Evolutionary conservation across 2,329 filamentous ascomycete species (phyloP).

Genomic region (Septoria petroselini): DNA sequence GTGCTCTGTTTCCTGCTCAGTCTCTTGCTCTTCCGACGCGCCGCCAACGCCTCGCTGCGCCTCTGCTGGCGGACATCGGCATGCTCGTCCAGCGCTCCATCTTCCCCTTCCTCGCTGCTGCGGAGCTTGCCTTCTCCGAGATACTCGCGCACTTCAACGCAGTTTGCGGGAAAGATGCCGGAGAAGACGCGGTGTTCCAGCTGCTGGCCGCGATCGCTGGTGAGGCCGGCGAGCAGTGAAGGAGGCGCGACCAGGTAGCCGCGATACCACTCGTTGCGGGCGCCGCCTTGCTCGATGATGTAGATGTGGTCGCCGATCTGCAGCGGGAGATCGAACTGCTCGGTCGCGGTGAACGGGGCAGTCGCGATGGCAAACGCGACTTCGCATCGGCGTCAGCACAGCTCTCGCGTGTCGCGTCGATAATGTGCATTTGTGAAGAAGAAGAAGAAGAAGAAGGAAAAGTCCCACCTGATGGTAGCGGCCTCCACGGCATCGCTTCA

Average conservation of each 20-base stretch:
- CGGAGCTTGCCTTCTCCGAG: slow-evolving; percentile 59
- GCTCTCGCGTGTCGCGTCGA: background rate
- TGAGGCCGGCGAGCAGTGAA: slow-evolving; percentile 85
- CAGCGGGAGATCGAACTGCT: slow-evolving; percentile 86
- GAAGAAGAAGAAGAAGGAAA: background rate
- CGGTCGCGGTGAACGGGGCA: slow-evolving; percentile 85
- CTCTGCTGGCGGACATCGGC: slow-evolving; percentile 23
- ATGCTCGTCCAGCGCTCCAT: slow-evolving; percentile 43
- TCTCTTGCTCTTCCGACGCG: slow-evolving; percentile 32
- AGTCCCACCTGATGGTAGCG: slow-evolving; percentile 12
- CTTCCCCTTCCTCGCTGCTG: slow-evolving; percentile 25
- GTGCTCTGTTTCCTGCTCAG: slow-evolving; percentile 32
- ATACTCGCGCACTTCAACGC: slow-evolving; percentile 90
- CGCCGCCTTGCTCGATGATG: slow-evolving; percentile 91
- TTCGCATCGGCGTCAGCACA: slow-evolving; percentile 38
- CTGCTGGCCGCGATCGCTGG: slow-evolving; percentile 84
- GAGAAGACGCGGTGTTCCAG: slow-evolving; percentile 95
- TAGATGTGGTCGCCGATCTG: slow-evolving; percentile 98
- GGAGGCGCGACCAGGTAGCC: slow-evolving; percentile 94
- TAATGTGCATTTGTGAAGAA: background rate
- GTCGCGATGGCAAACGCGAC: slow-evolving; percentile 98
- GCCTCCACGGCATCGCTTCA: slow-evolving; percentile 19
- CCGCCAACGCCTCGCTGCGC: slow-evolving; percentile 33
- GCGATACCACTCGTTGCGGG: slow-evolving; percentile 83
- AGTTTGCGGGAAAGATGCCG: slow-evolving; percentile 94